Evolutionary conservation across 352 stramenopile species (phyloP), one percentile per base, ranked within the genome.

Genomic region (Phytophthora multivora): DNA sequence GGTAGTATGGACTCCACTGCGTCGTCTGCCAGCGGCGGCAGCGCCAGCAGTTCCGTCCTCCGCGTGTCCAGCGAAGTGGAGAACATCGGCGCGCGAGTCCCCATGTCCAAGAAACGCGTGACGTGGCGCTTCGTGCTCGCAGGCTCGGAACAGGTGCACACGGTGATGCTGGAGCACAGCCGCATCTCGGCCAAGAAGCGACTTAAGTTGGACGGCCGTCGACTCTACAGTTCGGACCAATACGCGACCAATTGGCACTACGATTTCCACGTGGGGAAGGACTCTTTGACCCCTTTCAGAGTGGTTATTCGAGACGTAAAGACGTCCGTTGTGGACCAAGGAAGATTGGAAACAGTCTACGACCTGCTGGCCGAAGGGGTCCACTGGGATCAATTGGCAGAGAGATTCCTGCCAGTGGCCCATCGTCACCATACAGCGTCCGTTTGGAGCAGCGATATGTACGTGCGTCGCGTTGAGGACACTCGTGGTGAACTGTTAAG

Each of bases 81-180:
- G 65, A 95, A 91, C 71, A 92, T 93, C 52, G 87, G 87, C 35
- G 84, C 78, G 26, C 84, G 87, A 41, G 79, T 96, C 18, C 59
- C 88, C 31, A 69, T 88, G 66, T 92, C 84, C 49, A 96, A 95
- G 79, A 95, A 96, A 53, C 79, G 84, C 46, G 71, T 95, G 28
- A 93, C 83, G 16, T 95, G 88, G 86, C 83, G 83, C 49, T 94
- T 96, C 51, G 82, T 94, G 35, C 78, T 94, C 38, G 73, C 73
- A 3, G 80, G 79, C 1, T 88, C 79, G 12, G 77, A 91, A 50
- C 77, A 91, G 41, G 83, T 96, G 30, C 85, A 94, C 59, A 96
- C 87, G 31, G 67, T 96, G 15, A 93, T 80, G 71, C 76, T 96
- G 16, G 87, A 93, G 57, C 87, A 96, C 56, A 93, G 83, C 50